phyloP scores from a whole-genome alignment of 805 yeast genomes.

The Pichia manshurica region DNA sequence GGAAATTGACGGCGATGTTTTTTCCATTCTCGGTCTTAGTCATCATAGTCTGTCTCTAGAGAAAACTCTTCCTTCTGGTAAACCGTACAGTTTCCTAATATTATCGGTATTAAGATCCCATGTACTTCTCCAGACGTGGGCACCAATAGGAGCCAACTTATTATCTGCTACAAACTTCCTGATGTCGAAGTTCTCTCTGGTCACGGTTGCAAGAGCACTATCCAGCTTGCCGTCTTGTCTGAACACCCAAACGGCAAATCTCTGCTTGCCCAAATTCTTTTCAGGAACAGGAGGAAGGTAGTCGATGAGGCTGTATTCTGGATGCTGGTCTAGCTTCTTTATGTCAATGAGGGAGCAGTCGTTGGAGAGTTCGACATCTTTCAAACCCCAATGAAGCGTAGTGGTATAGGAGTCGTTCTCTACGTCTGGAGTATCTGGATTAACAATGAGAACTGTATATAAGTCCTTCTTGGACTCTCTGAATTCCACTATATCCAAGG shows the following conservation, averaged over 20 bases:
- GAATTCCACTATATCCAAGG: slow-evolving; percentile 68
- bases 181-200: slow-evolving; percentile 58
- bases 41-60: slow-evolving; percentile 46
- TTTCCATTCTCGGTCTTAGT: not conserved
- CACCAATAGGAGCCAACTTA: slow-evolving; percentile 74
- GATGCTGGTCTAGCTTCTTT: slow-evolving; percentile 30
- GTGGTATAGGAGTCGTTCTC: slow-evolving; percentile 63
- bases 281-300: slow-evolving; percentile 87
- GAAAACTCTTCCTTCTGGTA: slow-evolving; percentile 72
- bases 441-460: slow-evolving; percentile 76
- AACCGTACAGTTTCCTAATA: slow-evolving; percentile 67
- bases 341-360: slow-evolving; percentile 52
- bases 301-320: slow-evolving; percentile 43
- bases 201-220: slow-evolving; percentile 18
- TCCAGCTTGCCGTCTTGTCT: slow-evolving; percentile 46
- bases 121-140: slow-evolving; percentile 81
- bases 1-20: too few relatives aligned
- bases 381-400: slow-evolving; percentile 69
- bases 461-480: slow-evolving; percentile 44
- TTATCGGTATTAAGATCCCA: slow-evolving; percentile 71
- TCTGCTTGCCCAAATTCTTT: slow-evolving; percentile 75
- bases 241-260: slow-evolving; percentile 87
- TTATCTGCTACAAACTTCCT: slow-evolving; percentile 56
- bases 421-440: slow-evolving; percentile 87
- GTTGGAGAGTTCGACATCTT: slow-evolving; percentile 57